A percentile compares a stretch with the other conserved stretches of the same genome.
phyloP scores from a whole-genome alignment of 2,329 filamentous ascomycete genomes.

The Sporothrix mexicana region DNA sequence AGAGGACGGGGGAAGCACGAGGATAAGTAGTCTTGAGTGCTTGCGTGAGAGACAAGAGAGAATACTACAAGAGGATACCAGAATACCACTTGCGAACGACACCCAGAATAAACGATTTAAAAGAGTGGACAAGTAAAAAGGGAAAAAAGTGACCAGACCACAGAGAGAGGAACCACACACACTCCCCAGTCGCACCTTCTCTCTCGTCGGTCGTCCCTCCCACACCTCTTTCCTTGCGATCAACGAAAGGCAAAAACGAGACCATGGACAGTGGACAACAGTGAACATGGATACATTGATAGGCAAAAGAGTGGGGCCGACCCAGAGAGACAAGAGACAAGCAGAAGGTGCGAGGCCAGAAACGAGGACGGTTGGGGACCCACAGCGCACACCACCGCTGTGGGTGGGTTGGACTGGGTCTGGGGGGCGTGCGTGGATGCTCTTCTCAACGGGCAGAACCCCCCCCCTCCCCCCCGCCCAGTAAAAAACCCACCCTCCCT shows the following conservation, averaged over 20 bases:
- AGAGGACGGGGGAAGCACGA: constrained; percentile 44
- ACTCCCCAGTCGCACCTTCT: constrained; percentile 27
- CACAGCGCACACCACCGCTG: constrained; percentile 33
- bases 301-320: constrained; percentile 41
- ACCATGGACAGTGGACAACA: constrained; percentile 33
- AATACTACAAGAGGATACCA: constrained; percentile 30
- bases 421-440: constrained; percentile 31
- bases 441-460: constrained; percentile 27
- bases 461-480: background rate
- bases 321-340: constrained; percentile 16
- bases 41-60: constrained; percentile 35
- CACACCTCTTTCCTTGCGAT: constrained; percentile 46
- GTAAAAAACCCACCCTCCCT: constrained; percentile 31
- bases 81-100: constrained; percentile 18
- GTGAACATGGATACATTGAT: constrained; percentile 42
- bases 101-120: constrained; percentile 12
- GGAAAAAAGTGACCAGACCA: constrained; percentile 28
- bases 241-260: constrained; percentile 46
- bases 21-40: constrained; percentile 53
- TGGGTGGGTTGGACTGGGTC: constrained; percentile 33
- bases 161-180: constrained; percentile 28
- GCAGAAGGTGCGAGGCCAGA: background rate
- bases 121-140: constrained; percentile 23
- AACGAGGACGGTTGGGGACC: constrained; percentile 35
- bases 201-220: constrained; percentile 38